phyloP scores from a whole-genome alignment of 306 rosid genomes.

The Acmispon strigosus region DNA sequence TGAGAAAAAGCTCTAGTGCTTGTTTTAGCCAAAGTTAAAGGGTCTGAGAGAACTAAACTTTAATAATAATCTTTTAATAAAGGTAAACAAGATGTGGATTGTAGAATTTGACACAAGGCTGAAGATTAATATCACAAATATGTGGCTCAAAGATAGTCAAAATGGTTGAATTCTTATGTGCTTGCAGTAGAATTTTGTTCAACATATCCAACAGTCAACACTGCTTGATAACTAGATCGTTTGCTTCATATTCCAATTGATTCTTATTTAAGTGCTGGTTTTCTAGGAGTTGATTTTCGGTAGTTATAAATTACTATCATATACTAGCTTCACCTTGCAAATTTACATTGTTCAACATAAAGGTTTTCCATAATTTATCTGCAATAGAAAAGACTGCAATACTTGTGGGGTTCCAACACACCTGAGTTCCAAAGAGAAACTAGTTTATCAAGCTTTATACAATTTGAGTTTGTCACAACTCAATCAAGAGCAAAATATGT shows the following conservation, averaged over 20 bases:
- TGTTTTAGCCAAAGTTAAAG: conserved; percentile 7
- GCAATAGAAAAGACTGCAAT: no score
- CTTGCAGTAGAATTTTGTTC: neutral
- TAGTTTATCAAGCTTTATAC: conserved; percentile 22
- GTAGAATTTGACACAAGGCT: neutral
- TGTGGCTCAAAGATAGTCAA: neutral
- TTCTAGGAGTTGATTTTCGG: neutral
- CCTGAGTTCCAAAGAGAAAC: neutral
- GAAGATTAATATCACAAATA: conserved; percentile 5
- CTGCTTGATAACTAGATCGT: neutral
- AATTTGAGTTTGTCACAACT: conserved; percentile 17
- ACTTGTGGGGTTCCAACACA: no score
- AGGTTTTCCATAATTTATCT: no score
- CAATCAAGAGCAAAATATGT: conserved; percentile 19
- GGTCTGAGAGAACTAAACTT: conserved; percentile 21
- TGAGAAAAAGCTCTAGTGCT: neutral
- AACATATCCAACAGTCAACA: neutral
- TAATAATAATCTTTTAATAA: conserved; percentile 14
- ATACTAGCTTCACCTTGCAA: no score
- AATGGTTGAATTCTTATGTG: neutral
- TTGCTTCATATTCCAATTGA: neutral
- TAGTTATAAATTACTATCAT: neutral
- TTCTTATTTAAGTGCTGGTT: neutral
- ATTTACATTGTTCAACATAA: no score
- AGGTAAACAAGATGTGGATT: neutral